Percentiles rank a stretch among this genome's conserved stretches.
These are phyloP conservation scores for Fomitopsis pinicola DNA, from an alignment of 1,284 basidiomycete species.

Conservation along the genomic window DNA sequence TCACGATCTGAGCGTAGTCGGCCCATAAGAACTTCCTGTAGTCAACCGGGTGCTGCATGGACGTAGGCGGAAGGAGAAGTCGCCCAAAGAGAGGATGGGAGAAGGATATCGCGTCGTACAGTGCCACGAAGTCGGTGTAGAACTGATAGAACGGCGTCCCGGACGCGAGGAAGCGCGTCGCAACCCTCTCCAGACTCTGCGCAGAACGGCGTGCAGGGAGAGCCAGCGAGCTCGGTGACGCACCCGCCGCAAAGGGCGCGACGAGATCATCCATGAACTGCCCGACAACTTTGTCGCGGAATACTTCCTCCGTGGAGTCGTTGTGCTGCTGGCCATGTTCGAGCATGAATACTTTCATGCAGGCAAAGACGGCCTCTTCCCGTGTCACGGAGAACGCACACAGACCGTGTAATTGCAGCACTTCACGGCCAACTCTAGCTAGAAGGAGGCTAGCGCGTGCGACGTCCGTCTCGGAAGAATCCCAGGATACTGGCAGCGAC, in stretches of 20 bases:
- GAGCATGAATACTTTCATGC: slow-evolving; percentile 95
- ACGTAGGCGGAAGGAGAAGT: slow-evolving; percentile 73
- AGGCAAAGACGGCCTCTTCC: slow-evolving; percentile 64
- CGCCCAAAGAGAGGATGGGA: slow-evolving; percentile 74
- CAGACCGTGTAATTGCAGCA: slow-evolving; percentile 40
- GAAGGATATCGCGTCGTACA: slow-evolving; percentile 92
- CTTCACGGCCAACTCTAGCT: slow-evolving; percentile 23
- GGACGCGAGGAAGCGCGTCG: slow-evolving; percentile 58
- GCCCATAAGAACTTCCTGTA: slow-evolving; percentile 85
- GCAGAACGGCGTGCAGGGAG: slow-evolving; percentile 10
- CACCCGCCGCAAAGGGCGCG: slow-evolving; percentile 43
- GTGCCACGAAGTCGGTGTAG: slow-evolving; percentile 86
- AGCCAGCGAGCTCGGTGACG: slow-evolving; percentile 30
- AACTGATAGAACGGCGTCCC: slow-evolving; percentile 88
- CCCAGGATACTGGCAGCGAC: slow-evolving; percentile 70
- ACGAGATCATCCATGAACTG: slow-evolving; percentile 58
- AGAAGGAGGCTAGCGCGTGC: slow-evolving; percentile 47
- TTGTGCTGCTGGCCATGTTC: slow-evolving; percentile 69
- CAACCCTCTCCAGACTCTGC: slow-evolving; percentile 50
- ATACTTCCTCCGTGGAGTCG: slow-evolving; percentile 62
- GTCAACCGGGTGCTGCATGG: slow-evolving; percentile 77
- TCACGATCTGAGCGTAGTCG: slow-evolving; percentile 64
- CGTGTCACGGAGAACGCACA: slow-evolving; percentile 38
- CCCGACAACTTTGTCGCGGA: slow-evolving; percentile 59
- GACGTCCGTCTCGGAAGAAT: slow-evolving; percentile 77